Evolutionary conservation across 2,329 filamentous ascomycete species (phyloP).

Genomic region (Triangularia verruculosa): DNA sequence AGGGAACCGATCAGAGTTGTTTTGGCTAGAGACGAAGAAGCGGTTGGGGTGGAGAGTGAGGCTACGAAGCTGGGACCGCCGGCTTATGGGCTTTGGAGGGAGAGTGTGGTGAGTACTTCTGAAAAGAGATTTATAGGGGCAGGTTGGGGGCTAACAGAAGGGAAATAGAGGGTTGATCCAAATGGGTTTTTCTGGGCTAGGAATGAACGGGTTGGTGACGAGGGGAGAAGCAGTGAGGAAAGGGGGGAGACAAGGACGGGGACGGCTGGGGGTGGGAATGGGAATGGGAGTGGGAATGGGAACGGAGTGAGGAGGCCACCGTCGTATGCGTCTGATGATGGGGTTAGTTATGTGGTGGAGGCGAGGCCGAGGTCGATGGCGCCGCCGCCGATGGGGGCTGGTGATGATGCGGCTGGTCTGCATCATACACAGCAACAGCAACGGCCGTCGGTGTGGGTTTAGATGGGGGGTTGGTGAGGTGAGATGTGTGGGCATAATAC

Average conservation of each 20-base stretch:
- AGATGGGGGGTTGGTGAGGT: constrained; percentile 16
- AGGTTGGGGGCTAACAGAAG: background rate
- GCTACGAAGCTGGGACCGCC: constrained; percentile 65
- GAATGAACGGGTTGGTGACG: constrained; percentile 39
- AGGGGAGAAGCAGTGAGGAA: background rate
- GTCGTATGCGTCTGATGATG: constrained; percentile 73
- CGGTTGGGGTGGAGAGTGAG: constrained; percentile 53
- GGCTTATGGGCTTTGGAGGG: constrained; percentile 81
- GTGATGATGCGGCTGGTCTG: constrained; percentile 28
- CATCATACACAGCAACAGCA: constrained; percentile 33
- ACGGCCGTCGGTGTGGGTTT: constrained; percentile 23
- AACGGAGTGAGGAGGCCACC: constrained; percentile 54
- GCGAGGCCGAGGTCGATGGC: constrained; percentile 59
- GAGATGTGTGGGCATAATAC: too few species aligned
- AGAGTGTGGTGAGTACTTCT: constrained; percentile 64
- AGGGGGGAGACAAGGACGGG: constrained; percentile 30
- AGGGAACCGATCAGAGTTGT: constrained; percentile 72
- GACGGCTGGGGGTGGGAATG: constrained; percentile 30
- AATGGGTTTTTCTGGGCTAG: constrained; percentile 79
- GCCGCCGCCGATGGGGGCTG: constrained; percentile 35
- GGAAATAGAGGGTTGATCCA: constrained; percentile 66
- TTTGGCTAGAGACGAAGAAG: constrained; percentile 71
- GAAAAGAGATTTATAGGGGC: too few species aligned
- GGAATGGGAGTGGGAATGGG: constrained; percentile 28
- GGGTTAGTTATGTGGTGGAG: constrained; percentile 68